Evolutionary conservation across 164 flowering plant species (phyloP).

Genomic region (Stephania cephalantha): DNA sequence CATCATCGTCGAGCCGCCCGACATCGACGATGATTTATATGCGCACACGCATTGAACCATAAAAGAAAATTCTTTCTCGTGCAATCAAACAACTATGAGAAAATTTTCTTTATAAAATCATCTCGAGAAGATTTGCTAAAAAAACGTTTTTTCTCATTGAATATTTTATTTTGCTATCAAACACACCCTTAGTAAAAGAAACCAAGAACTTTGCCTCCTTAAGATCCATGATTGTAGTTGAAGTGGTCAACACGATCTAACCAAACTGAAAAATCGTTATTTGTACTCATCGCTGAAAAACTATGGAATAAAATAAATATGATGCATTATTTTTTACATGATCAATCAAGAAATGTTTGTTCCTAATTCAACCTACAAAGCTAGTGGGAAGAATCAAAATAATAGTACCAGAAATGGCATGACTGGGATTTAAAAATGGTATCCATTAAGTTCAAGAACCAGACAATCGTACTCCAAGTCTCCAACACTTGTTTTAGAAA

Average conservation of each 20-base stretch:
- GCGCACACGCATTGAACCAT: no score
- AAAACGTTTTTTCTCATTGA: no score
- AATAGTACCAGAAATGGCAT: no score
- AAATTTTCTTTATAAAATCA: no score
- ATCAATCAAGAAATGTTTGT: no score
- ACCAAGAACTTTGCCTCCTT: constrained; percentile 61
- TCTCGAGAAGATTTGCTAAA: background rate
- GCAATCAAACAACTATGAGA: no score
- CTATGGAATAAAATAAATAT: background rate
- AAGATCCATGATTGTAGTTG: constrained; percentile 61
- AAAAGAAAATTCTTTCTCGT: no score
- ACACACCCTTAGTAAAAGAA: constrained; percentile 50
- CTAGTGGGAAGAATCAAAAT: no score
- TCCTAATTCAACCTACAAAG: background rate
- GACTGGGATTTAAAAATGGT: background rate
- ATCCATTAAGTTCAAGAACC: background rate
- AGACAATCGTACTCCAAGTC: background rate
- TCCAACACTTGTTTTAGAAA: background rate
- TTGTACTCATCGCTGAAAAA: background rate
- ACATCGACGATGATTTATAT: no score
- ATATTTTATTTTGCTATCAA: no score
- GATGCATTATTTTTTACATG: background rate
- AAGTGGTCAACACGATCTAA: constrained; percentile 54
- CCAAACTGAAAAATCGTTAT: constrained; percentile 36
- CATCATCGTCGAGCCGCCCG: no score